Evolutionary conservation across 208 protist species (phyloP).

Genomic region (Histomonas meleagridis): DNA sequence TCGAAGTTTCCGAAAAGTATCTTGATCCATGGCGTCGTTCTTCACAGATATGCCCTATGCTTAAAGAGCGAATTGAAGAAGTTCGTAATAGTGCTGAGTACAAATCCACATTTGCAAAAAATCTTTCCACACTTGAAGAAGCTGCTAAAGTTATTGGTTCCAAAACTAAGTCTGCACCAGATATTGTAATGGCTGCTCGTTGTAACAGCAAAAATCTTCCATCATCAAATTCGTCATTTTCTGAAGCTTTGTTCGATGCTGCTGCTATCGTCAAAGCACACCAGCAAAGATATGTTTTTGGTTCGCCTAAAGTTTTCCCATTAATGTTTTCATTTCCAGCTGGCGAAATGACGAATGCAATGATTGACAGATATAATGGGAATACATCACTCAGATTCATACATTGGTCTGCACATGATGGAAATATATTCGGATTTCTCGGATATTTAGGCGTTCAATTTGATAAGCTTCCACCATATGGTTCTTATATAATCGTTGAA

Average conservation of each 20-base stretch:
- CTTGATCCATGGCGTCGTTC: not conserved
- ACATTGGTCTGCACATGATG: slow-evolving; percentile 31
- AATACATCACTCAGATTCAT: not conserved
- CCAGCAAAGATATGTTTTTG: not conserved
- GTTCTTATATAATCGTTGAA: not conserved
- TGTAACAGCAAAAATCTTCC: not conserved
- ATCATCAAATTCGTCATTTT: not conserved
- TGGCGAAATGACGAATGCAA: not conserved
- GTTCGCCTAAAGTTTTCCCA: not conserved
- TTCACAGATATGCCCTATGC: not conserved
- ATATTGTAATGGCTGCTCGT: not conserved
- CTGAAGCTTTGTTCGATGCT: not conserved
- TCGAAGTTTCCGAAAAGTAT: not conserved
- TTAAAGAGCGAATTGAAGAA: not conserved
- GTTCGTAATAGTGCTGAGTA: not conserved
- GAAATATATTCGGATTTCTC: not conserved
- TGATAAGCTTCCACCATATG: not conserved
- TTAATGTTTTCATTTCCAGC: not conserved
- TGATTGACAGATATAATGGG: not conserved
- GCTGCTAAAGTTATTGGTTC: not conserved
- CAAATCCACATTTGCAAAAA: not conserved
- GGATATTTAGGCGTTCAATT: not conserved
- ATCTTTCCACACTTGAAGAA: not conserved
- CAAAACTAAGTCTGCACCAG: not conserved
- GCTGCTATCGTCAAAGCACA: not conserved